Evolutionary conservation across 2,329 filamentous ascomycete genomes (phyloP).

Genomic region (Pseudopyricularia javanii): DNA sequence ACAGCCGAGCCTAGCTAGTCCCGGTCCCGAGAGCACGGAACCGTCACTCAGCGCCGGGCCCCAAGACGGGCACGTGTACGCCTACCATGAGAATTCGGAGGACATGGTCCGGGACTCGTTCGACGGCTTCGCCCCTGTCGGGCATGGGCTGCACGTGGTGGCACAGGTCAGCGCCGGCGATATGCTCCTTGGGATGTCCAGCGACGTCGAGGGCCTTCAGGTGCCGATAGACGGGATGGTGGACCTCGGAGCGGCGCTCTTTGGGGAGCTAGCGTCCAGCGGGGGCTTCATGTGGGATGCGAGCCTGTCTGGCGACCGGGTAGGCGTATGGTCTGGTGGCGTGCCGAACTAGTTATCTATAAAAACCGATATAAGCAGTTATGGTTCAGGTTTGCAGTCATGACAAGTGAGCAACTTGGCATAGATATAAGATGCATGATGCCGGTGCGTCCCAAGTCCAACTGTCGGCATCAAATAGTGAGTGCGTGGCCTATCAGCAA

Average conservation of each 20-base stretch:
- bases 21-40: neutral
- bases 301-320: neutral
- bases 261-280: neutral
- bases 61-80: neutral
- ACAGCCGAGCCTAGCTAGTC: neutral
- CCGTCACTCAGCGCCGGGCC: neutral
- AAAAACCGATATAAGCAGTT: neutral
- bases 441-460: too few species aligned
- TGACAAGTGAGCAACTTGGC: too few species aligned
- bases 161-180: neutral
- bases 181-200: neutral
- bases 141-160: neutral
- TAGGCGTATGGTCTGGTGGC: neutral
- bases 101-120: neutral
- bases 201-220: neutral
- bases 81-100: neutral
- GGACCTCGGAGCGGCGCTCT: neutral
- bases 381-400: neutral
- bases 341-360: neutral
- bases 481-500: too few species aligned
- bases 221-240: neutral
- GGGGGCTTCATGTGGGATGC: neutral
- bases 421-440: too few species aligned
- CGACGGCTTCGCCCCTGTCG: neutral
- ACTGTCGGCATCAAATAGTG: too few species aligned